These are phyloP conservation scores for Boletus tomentosulus DNA, from an alignment of 768 basidiomycete genomes.

Conservation along the genomic window DNA sequence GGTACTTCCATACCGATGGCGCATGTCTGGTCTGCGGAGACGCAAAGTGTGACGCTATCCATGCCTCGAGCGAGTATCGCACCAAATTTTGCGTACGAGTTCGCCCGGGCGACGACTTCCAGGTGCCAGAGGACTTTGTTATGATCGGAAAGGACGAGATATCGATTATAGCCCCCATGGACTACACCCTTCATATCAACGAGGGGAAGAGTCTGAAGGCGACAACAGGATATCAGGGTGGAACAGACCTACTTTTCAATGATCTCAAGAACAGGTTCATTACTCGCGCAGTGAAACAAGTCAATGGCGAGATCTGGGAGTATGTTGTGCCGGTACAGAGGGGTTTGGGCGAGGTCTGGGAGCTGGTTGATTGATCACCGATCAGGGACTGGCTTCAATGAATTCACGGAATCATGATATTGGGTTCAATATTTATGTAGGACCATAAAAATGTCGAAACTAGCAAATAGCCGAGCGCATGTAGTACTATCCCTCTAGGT, in stretches of 20 bases:
- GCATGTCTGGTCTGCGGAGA: too few relatives aligned
- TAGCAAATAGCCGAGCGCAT: too few relatives aligned
- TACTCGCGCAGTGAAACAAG: not conserved
- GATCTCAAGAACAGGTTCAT: conserved; percentile 1
- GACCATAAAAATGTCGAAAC: too few relatives aligned
- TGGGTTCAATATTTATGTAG: too few relatives aligned
- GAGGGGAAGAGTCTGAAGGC: not conserved
- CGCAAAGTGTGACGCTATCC: not conserved
- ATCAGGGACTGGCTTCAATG: too few relatives aligned
- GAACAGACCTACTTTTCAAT: not conserved
- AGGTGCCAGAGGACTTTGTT: not conserved
- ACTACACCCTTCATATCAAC: not conserved
- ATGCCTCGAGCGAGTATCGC: conserved; percentile 2
- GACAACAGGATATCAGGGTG: not conserved
- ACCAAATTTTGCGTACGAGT: not conserved
- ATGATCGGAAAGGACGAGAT: conserved; percentile 5
- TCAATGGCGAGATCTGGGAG: not conserved
- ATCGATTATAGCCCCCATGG: not conserved
- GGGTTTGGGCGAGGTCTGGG: conserved; percentile 1
- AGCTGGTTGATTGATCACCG: conserved; percentile 1
- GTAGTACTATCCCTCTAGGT: too few relatives aligned
- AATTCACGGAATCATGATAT: too few relatives aligned
- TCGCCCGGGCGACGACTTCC: not conserved
- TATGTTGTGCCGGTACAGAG: not conserved
- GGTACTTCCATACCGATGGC: not conserved